A percentile compares a stretch with the other conserved stretches of the same genome.
Evolutionary conservation across 2,329 filamentous ascomycete species (phyloP).

Genomic region (Zelopaecilomyces penicillatus): DNA sequence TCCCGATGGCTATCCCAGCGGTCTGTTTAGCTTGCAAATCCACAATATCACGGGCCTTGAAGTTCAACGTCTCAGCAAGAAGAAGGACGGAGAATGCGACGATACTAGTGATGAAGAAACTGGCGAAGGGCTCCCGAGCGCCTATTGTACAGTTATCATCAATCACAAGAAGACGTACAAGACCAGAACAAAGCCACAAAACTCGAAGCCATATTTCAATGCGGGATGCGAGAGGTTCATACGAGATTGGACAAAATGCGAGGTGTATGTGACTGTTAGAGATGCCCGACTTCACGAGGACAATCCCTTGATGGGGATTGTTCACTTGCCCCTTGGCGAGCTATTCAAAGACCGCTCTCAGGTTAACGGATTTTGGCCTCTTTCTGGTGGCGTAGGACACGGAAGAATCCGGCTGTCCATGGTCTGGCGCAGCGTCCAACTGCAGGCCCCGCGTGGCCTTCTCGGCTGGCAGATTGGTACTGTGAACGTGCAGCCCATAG

Average conservation of each 20-base stretch:
- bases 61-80: constrained; percentile 50
- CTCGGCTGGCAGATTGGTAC: constrained; percentile 68
- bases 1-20: constrained; percentile 51
- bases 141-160: constrained; percentile 65
- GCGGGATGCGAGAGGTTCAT: constrained; percentile 67
- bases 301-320: constrained; percentile 60
- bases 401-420: constrained; percentile 61
- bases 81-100: constrained; percentile 27
- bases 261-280: constrained; percentile 59
- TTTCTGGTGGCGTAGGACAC: constrained; percentile 65
- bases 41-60: constrained; percentile 66
- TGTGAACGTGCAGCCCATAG: constrained; percentile 50
- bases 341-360: constrained; percentile 57
- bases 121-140: constrained; percentile 57
- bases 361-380: constrained; percentile 55
- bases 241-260: constrained; percentile 56
- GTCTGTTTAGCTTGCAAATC: constrained; percentile 61
- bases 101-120: constrained; percentile 49
- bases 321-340: constrained; percentile 57
- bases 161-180: constrained; percentile 64
- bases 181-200: constrained; percentile 69
- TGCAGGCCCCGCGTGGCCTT: constrained; percentile 49
- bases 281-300: constrained; percentile 62
- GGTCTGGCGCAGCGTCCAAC: constrained; percentile 62
- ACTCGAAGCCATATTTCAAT: constrained; percentile 71